Evolutionary conservation across 2,329 filamentous ascomycete species (phyloP), one percentile per base, ranked within the genome.

Genomic region (Ceratocystis smalleyi): DNA sequence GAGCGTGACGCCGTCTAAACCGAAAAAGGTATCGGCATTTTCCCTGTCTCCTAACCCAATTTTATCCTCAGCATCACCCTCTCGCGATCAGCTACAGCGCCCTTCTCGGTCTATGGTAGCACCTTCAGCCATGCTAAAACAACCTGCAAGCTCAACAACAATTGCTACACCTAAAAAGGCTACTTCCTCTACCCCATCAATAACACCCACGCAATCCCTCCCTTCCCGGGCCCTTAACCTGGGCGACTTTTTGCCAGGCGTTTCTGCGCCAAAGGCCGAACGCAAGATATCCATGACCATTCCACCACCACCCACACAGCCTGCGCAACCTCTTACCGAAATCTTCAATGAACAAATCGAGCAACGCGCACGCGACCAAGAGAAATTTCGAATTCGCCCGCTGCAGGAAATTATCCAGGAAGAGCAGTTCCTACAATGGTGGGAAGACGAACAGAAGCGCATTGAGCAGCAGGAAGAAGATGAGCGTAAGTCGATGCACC

Each of bases 381-480:
- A 96, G 72, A 89, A 91, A 0, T 85, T 85, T 10, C 89, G 91
- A 1, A 96, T 95, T 75, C 83, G 92, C 64, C 94, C 89, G 68
- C 76, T 99, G 35, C 86, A 95, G 71, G 94, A 97, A 68, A 99
- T 99, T 66, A 94, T 99, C 73, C 85, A 94, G 68, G 94, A 99
- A 74, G 94, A 99, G 72, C 90, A 90, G 62, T 99, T 99, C 72
- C 89, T 96, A 72, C 86, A 95, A 72, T 96, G 91, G 91, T 96
- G 91, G 91, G 89, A 95, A 69, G 85, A 88, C 67, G 91, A 96
- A 73, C 90, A 86, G 70, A 80, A 81, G 66, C 80, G 88, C 32
- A 82, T 87, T 45, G 85, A 86, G 68, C 83, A 86, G 68, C 83
- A 84, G 67, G 81, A 82, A 67, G 78, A 64, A 43, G 59, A 66